Percentiles rank a stretch among this genome's conserved stretches.
Evolutionary conservation across 495 filamentous ascomycete genomes (phyloP).

Genomic region (Platismatia glauca): DNA sequence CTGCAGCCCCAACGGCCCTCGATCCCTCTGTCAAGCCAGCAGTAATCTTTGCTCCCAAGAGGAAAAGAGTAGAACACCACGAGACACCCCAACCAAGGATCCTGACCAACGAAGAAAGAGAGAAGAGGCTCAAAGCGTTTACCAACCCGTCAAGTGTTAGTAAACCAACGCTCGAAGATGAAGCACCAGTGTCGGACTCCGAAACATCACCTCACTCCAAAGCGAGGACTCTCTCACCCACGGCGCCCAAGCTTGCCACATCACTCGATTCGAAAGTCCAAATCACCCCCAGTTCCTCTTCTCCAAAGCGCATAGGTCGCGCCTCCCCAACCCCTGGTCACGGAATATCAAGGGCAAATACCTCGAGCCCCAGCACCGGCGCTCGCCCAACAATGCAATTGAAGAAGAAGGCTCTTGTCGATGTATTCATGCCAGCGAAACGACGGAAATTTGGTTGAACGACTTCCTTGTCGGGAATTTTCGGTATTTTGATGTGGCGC

Average conservation of each 20-base stretch:
- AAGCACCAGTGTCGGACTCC: background rate
- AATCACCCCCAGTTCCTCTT: background rate
- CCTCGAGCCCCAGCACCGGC: constrained; percentile 7
- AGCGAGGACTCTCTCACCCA: background rate
- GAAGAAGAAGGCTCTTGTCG: constrained; percentile 18
- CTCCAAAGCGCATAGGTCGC: background rate
- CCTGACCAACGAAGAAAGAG: constrained; percentile 7
- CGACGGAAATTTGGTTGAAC: constrained; percentile 10
- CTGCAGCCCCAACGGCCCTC: constrained; percentile 14
- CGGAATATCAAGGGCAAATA: background rate
- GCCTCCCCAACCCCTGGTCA: background rate
- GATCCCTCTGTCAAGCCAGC: constrained; percentile 16
- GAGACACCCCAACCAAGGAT: background rate
- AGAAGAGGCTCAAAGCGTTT: constrained; percentile 18
- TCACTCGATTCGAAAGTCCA: background rate
- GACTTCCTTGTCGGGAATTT: background rate
- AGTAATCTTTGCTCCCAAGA: constrained; percentile 13
- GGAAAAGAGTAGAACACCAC: constrained; percentile 10
- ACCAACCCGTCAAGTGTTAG: constrained; percentile 11
- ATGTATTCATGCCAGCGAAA: constrained; percentile 23
- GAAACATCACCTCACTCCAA: background rate
- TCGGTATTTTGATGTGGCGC: background rate
- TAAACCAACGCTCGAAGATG: background rate
- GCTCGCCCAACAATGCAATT: background rate
- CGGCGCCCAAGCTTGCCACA: background rate